phyloP scores from a whole-genome alignment of 306 rosid species.

The Sechiopsis laciniata region DNA sequence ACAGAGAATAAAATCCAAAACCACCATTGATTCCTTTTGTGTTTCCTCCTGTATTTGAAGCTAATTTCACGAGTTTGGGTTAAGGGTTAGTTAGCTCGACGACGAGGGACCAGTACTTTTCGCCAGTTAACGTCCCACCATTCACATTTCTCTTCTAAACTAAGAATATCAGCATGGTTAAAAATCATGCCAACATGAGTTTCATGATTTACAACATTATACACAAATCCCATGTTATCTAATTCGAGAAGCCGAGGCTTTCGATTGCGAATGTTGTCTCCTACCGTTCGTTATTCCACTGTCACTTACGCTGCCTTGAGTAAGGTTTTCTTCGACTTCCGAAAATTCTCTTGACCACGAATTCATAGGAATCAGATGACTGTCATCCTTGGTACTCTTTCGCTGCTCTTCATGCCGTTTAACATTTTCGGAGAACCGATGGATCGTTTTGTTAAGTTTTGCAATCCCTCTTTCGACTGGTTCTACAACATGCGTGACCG shows the following conservation, averaged over 20 bases:
- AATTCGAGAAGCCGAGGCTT: slow-evolving; percentile 38
- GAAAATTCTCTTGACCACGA: slow-evolving; percentile 67
- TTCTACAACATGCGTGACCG: slow-evolving; percentile 89
- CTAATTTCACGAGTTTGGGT: slow-evolving; percentile 7
- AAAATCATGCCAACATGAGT: slow-evolving; percentile 19
- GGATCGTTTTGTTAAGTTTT: slow-evolving; percentile 67
- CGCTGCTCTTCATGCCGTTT: slow-evolving; percentile 74
- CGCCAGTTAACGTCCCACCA: slow-evolving; percentile 10
- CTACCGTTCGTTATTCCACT: slow-evolving; percentile 50
- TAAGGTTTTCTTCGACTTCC: slow-evolving; percentile 49
- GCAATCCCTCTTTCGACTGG: slow-evolving; percentile 94
- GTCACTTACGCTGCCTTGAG: slow-evolving; percentile 84
- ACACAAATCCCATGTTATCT: slow-evolving; percentile 30
- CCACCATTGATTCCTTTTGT: not conserved
- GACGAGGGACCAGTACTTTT: not conserved
- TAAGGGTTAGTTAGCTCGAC: slow-evolving; percentile 18
- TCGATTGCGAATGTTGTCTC: slow-evolving; percentile 51
- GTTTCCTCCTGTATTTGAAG: not conserved
- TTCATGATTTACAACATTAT: slow-evolving; percentile 7
- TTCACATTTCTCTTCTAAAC: slow-evolving; percentile 14
- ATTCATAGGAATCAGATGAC: slow-evolving; percentile 56
- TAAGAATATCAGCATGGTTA: slow-evolving; percentile 11
- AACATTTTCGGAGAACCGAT: slow-evolving; percentile 86
- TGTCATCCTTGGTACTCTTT: slow-evolving; percentile 71
- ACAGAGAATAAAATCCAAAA: not conserved